Evolutionary conservation across 2,329 filamentous ascomycete genomes (phyloP).

Genomic region (Penicillium italicum): DNA sequence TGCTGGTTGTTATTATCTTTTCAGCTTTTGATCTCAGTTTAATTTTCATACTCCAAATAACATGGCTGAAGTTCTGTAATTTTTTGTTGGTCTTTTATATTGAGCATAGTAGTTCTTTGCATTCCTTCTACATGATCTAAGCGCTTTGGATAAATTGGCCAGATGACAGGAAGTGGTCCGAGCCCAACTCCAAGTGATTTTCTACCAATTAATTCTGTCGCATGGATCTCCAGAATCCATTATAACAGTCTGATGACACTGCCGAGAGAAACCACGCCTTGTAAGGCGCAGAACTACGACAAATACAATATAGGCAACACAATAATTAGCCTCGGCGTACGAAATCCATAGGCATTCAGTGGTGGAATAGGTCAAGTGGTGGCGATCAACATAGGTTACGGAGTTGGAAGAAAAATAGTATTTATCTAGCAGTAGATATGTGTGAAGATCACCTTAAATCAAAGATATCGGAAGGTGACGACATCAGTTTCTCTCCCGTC

Average conservation of each 20-base stretch:
- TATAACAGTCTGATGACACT: neutral
- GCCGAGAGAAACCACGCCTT: slow-evolving; percentile 1
- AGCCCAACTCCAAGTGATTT: neutral
- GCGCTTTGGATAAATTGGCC: neutral
- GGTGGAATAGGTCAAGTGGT: neutral
- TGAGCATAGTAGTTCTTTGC: neutral
- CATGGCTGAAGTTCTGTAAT: neutral
- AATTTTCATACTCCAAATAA: neutral
- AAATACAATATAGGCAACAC: neutral
- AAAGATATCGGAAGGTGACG: slow-evolving; percentile 8
- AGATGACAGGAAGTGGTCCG: neutral
- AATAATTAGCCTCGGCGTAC: slow-evolving; percentile 2
- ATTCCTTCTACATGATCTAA: neutral
- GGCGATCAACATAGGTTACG: neutral
- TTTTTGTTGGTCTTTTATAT: neutral
- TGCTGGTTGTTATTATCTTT: neutral
- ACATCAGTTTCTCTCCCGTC: slow-evolving; percentile 12
- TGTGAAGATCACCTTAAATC: neutral
- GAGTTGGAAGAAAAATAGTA: neutral
- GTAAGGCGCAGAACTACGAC: slow-evolving; percentile 1
- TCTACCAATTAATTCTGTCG: neutral
- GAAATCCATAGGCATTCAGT: neutral
- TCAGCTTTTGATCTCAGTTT: slow-evolving; percentile 3
- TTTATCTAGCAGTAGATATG: no score
- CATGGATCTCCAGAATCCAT: neutral